Evolutionary conservation across 192 early-diverging fungal species (phyloP).

Genomic region (Coemansia sp.): DNA sequence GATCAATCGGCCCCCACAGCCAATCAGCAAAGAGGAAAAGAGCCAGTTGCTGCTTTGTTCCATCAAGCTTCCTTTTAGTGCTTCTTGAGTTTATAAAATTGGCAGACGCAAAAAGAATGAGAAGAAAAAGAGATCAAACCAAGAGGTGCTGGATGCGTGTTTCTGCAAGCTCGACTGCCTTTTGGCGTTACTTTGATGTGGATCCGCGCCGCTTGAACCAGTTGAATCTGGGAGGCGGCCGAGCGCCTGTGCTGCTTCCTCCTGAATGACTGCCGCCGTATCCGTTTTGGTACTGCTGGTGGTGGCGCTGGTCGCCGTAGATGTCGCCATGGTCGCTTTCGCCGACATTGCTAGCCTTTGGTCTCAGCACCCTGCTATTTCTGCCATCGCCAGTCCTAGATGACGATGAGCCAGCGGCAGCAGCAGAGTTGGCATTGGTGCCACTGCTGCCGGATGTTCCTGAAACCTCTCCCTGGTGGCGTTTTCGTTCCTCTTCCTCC

Average conservation of each 20-base stretch:
- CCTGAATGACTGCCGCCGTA: slow-evolving; percentile 11
- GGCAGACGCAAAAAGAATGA: background rate
- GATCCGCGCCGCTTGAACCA: slow-evolving; percentile 57
- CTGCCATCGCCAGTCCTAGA: slow-evolving; percentile 6
- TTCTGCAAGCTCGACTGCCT: too few relatives aligned
- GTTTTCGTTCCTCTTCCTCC: slow-evolving; percentile 47
- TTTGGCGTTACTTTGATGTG: slow-evolving; percentile 36
- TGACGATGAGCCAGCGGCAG: background rate
- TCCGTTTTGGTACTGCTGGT: slow-evolving; percentile 4
- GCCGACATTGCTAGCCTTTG: slow-evolving; percentile 47
- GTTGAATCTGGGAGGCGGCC: slow-evolving; percentile 46
- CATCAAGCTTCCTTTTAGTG: too few relatives aligned
- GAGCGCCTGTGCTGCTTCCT: slow-evolving; percentile 11
- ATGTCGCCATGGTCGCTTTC: slow-evolving; percentile 25
- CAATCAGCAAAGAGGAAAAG: too few relatives aligned
- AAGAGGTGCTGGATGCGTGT: background rate
- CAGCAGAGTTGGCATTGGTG: background rate
- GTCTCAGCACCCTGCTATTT: slow-evolving; percentile 12
- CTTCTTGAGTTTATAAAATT: too few relatives aligned
- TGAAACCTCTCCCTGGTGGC: slow-evolving; percentile 1
- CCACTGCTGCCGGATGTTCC: background rate
- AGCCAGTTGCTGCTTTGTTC: too few relatives aligned
- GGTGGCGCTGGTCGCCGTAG: slow-evolving; percentile 8
- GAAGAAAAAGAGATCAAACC: background rate
- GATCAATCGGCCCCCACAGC: too few relatives aligned